Base-by-base conservation (phyloP, 192 early-diverging fungal genomes). In the Backusella parvicylindrica region DNA sequence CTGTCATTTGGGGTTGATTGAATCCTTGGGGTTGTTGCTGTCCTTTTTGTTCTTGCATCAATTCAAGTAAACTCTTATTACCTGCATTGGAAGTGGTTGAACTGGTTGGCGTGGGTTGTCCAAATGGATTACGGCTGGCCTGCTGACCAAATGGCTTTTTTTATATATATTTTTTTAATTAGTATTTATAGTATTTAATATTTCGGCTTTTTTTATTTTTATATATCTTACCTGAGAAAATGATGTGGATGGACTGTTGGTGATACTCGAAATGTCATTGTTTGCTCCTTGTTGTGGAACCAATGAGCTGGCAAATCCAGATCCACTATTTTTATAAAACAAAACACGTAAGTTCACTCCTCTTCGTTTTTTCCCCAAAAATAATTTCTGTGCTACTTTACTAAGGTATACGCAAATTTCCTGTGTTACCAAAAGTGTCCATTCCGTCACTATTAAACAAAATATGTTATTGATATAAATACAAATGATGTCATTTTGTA, bases 381-480 rank as follows among this genome's bases (percentile, higher is more conserved):
- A 37, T 70, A 43, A 21, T 28, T 9, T 28, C 8, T 49, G 40
- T 64, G 21, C 36, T 4, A 81, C 81, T 78, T n/a, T 83, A 85
- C 84, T 56, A 38, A 30, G 86, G 86, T 28, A 87, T 75, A 40
- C 86, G 84, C n/a, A 83, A 72, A 76, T 81, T 81, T 43, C 86
- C 86, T n/a, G 50, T 70, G 73, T 87, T 85, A 43, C 86, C 84
- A 65, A 87, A 87, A 1, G 84, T 85, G 75, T 88, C 87, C 72
- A 85, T 81, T 31, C 87, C 87, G 71, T 86, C 85, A 37, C 84
- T 81, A 64, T 11, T 41, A 16, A 13, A 70, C 18, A 33, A 32
- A 64, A 74, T 2, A 15, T 12, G 15, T 9, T 32, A 36, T n/a
- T 21, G 16, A 26, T 21, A 40, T 41, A 72, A 38, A 37, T n/a